These are phyloP conservation scores for Claviceps sp. DNA, from an alignment of 2,329 filamentous ascomycete species.

Conservation along the genomic window DNA sequence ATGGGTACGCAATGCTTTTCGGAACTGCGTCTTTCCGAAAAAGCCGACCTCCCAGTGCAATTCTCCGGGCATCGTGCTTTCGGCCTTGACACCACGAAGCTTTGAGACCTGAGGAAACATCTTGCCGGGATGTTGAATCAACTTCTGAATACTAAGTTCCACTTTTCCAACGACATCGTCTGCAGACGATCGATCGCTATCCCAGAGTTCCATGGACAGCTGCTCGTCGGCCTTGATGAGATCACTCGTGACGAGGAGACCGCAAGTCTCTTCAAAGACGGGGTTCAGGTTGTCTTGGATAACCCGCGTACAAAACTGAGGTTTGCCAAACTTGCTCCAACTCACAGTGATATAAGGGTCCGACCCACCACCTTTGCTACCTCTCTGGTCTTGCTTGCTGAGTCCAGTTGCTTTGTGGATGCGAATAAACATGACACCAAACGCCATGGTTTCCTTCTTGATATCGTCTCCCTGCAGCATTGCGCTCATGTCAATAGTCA, in stretches of 20 bases:
- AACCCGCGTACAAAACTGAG: conserved; percentile 92
- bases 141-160: conserved; percentile 83
- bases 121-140: conserved; percentile 81
- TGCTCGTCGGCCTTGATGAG: conserved; percentile 90
- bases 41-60: conserved; percentile 94
- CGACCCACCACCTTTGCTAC: conserved; percentile 73
- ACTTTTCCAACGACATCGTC: conserved; percentile 94
- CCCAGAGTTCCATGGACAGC: conserved; percentile 88
- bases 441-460: conserved; percentile 72
- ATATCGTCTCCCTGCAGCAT: conserved; percentile 86
- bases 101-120: conserved; percentile 87
- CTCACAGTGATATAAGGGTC: conserved; percentile 92
- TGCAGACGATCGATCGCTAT: conserved; percentile 81
- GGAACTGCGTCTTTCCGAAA: conserved; percentile 82
- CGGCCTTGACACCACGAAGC: conserved; percentile 68
- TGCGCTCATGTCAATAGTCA: conserved; percentile 82
- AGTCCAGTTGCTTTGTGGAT: conserved; percentile 80
- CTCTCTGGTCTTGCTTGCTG: conserved; percentile 79
- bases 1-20: conserved; percentile 71
- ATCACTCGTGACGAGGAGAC: conserved; percentile 74
- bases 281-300: conserved; percentile 93
- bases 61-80: conserved; percentile 81
- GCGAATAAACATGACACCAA: conserved; percentile 83
- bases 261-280: conserved; percentile 78
- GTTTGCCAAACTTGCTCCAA: conserved; percentile 94